phyloP scores from a whole-genome alignment of 2,329 filamentous ascomycete genomes.

The Exophiala lecanii-corni region DNA sequence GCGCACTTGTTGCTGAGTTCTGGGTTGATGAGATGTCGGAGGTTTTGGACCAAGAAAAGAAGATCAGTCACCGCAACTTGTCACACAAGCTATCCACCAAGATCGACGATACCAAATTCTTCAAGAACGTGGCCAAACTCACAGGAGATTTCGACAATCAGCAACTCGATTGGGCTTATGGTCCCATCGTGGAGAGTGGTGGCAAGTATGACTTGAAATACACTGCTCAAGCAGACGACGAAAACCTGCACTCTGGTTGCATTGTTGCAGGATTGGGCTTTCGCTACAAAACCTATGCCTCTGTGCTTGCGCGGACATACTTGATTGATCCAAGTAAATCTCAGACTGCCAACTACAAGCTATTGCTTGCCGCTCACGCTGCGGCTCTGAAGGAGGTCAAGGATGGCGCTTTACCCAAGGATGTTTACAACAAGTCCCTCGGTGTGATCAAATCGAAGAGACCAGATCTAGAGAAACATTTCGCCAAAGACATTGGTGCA shows the following conservation, averaged over 20 bases:
- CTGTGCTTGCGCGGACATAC: constrained; percentile 87
- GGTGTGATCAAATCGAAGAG: constrained; percentile 80
- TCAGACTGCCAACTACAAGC: constrained; percentile 90
- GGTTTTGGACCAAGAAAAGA: constrained; percentile 93
- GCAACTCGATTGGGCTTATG: constrained; percentile 91
- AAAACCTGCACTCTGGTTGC: constrained; percentile 78
- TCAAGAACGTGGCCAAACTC: constrained; percentile 76
- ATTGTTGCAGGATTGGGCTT: constrained; percentile 90
- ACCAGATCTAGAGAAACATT: constrained; percentile 91
- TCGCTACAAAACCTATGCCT: constrained; percentile 93
- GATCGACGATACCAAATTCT: constrained; percentile 90
- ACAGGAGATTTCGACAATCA: constrained; percentile 79
- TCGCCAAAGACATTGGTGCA: constrained; percentile 85
- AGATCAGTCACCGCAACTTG: constrained; percentile 82
- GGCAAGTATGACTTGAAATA: constrained; percentile 91
- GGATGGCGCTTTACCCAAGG: constrained; percentile 80
- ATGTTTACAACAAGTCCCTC: constrained; percentile 86
- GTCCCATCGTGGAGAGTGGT: constrained; percentile 88
- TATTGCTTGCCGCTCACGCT: constrained; percentile 78
- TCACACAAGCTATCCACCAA: constrained; percentile 86
- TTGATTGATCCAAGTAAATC: constrained; percentile 95
- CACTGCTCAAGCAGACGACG: constrained; percentile 65
- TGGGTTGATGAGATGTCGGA: constrained; percentile 98
- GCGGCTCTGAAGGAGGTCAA: constrained; percentile 85
- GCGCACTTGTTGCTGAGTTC: constrained; percentile 90